Evolutionary conservation across 2,329 filamentous ascomycete species (phyloP).

Genomic region (Beauveria sp.): DNA sequence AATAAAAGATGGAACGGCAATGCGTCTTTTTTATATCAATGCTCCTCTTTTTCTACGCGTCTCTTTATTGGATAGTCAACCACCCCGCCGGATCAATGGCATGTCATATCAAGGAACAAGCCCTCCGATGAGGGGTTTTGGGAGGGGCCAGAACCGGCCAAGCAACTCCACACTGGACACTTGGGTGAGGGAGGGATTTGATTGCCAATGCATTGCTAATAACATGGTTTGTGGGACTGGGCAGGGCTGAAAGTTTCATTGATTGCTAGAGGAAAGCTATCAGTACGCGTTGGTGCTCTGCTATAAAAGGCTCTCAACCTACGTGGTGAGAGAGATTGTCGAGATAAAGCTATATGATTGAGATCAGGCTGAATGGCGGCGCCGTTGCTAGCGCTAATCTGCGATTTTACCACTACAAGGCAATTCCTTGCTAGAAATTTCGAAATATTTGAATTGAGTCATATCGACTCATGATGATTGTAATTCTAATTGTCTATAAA

Average conservation of each 20-base stretch:
- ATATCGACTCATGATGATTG: neutral
- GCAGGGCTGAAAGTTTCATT: neutral
- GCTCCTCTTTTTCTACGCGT: neutral
- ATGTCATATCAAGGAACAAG: neutral
- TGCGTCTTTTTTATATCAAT: slow-evolving; percentile 8
- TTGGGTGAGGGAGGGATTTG: neutral
- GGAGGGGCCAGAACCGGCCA: neutral
- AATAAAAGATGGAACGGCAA: neutral
- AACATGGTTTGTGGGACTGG: neutral
- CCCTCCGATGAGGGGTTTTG: slow-evolving; percentile 7
- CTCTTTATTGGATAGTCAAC: neutral
- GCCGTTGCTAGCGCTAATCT: neutral
- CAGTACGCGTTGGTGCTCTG: too few species aligned
- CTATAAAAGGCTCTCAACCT: too few species aligned
- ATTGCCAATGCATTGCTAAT: slow-evolving; percentile 3
- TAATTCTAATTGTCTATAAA: neutral
- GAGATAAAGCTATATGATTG: neutral
- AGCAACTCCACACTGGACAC: neutral
- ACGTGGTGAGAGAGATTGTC: neutral
- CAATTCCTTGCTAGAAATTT: neutral
- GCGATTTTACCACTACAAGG: neutral
- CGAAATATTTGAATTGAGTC: neutral
- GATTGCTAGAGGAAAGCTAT: neutral
- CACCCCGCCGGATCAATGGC: neutral
- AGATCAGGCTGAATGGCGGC: neutral